Evolutionary conservation across 208 protist species (phyloP).

Genomic region (Leishmania amazonensis): DNA sequence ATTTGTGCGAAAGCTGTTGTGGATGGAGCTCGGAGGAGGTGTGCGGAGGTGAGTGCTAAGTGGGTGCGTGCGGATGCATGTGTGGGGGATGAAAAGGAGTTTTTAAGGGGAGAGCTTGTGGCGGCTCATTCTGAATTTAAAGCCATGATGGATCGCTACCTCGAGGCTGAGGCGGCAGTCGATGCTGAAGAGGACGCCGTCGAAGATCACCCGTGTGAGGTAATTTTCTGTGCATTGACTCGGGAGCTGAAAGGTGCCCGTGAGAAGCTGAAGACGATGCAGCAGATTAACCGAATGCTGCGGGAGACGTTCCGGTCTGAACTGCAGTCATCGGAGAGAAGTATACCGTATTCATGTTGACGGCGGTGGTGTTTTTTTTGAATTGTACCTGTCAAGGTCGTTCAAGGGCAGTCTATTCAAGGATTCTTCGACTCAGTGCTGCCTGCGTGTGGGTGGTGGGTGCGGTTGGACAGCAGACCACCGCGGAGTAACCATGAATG

Average conservation of each 20-base stretch:
- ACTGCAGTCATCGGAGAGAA: background rate
- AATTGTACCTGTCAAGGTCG: too few species aligned
- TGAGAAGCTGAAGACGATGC: conserved; percentile 12
- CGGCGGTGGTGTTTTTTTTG: background rate
- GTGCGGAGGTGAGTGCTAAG: background rate
- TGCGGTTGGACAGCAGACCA: background rate
- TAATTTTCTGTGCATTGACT: background rate
- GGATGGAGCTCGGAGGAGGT: conserved; percentile 3
- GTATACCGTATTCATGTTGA: background rate
- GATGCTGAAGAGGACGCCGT: background rate
- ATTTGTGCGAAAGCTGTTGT: background rate
- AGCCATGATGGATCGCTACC: background rate
- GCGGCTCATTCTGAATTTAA: background rate
- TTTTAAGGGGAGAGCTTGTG: background rate
- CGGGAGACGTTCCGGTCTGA: conserved; percentile 28
- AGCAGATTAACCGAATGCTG: conserved; percentile 20
- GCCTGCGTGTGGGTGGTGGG: background rate
- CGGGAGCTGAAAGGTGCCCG: conserved; percentile 8
- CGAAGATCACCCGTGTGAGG: background rate
- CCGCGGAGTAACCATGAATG: background rate
- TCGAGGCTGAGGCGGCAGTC: conserved; percentile 1
- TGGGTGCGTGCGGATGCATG: background rate
- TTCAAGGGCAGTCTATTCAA: background rate
- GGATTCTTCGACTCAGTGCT: background rate
- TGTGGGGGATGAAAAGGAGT: background rate